phyloP scores from a whole-genome alignment of 106 monocot genomes.

The Amphibolis antarctica region DNA sequence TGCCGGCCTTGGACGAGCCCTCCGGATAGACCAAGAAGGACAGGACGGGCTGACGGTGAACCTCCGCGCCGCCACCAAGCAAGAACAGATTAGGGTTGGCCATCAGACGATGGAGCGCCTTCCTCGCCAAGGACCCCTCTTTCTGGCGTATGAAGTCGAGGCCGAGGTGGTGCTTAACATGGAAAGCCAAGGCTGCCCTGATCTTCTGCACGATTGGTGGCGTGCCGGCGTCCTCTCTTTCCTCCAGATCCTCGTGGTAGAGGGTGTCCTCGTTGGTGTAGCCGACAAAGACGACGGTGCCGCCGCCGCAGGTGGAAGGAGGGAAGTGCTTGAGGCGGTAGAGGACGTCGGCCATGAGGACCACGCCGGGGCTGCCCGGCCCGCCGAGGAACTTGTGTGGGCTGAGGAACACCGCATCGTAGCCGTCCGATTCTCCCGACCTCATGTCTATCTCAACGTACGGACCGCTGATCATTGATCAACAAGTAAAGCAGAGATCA shows the following conservation, averaged over 20 bases:
- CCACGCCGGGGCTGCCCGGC: slow-evolving; percentile 53
- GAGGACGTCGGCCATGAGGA: slow-evolving; percentile 43
- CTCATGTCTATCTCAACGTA: slow-evolving; percentile 47
- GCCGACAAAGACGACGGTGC: slow-evolving; percentile 59
- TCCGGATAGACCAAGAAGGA: slow-evolving; percentile 47
- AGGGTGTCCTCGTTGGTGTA: slow-evolving; percentile 44
- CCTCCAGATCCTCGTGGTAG: slow-evolving; percentile 46
- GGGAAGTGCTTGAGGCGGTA: slow-evolving; percentile 34
- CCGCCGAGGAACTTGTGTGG: slow-evolving; percentile 75
- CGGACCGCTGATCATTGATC: slow-evolving; percentile 26
- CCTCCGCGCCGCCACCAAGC: slow-evolving; percentile 16
- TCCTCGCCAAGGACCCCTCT: slow-evolving; percentile 16
- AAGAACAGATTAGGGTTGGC: slow-evolving; percentile 15
- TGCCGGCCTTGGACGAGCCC: slow-evolving; percentile 4
- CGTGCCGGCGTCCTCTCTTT: slow-evolving; percentile 69
- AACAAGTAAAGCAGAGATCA: background rate
- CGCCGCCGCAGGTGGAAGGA: slow-evolving; percentile 73
- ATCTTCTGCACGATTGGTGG: slow-evolving; percentile 68
- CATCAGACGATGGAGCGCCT: slow-evolving; percentile 9
- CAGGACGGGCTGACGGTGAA: slow-evolving; percentile 38
- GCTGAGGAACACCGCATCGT: slow-evolving; percentile 68
- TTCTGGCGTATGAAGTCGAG: slow-evolving; percentile 16
- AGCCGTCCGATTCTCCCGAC: slow-evolving; percentile 44
- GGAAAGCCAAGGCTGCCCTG: slow-evolving; percentile 48
- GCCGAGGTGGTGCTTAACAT: slow-evolving; percentile 49